Percentiles rank a stretch among this genome's conserved stretches.
These are phyloP conservation scores for Verticillium longisporum DNA, from an alignment of 2,329 filamentous ascomycete genomes.

Conservation along the genomic window DNA sequence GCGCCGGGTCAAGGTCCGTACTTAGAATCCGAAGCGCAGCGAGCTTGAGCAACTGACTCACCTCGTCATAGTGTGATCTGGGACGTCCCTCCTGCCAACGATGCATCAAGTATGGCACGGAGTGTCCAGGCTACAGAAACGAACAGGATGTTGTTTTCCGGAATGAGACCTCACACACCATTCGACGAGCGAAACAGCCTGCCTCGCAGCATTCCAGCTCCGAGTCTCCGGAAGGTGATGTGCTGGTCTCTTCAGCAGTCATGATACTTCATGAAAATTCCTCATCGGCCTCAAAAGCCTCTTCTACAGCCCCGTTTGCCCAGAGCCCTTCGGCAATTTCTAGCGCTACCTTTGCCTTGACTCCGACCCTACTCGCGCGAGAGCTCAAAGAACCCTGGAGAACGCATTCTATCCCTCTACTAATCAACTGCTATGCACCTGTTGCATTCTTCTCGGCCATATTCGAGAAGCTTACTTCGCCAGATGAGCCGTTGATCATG, in stretches of 20 bases:
- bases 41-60: neutral
- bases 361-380: neutral
- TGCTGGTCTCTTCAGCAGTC: neutral
- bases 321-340: neutral
- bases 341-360: neutral
- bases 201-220: slow-evolving; percentile 3
- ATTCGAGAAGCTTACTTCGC: slow-evolving; percentile 15
- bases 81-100: slow-evolving; percentile 28
- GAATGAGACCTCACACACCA: slow-evolving; percentile 19
- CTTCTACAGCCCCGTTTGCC: slow-evolving; percentile 7
- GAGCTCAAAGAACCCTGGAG: slow-evolving; percentile 29
- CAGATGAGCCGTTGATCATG: slow-evolving; percentile 27
- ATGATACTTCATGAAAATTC: neutral
- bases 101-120: slow-evolving; percentile 31
- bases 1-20: slow-evolving; percentile 30
- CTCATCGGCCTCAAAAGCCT: neutral
- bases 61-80: slow-evolving; percentile 27
- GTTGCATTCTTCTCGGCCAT: slow-evolving; percentile 25
- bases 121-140: slow-evolving; percentile 31
- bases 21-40: slow-evolving; percentile 5
- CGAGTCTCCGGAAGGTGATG: neutral
- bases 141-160: slow-evolving; percentile 32
- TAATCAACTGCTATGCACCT: slow-evolving; percentile 28
- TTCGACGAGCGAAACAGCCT: neutral
- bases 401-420: slow-evolving; percentile 28